Conservation (phyloP, 495 filamentous ascomycete genomes). For the Hypoxylon lenormandii region DNA sequence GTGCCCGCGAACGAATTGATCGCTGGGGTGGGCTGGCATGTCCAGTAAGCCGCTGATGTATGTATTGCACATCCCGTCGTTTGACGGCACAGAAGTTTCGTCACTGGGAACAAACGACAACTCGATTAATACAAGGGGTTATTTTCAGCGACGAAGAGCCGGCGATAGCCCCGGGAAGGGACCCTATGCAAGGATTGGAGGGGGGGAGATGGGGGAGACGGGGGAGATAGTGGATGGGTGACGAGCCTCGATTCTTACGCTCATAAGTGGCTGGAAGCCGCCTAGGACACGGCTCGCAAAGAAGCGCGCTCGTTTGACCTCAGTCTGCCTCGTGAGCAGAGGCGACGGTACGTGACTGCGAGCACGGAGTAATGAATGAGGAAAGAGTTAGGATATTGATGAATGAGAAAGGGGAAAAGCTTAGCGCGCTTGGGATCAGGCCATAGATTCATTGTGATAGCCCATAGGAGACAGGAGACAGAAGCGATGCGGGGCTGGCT, state of each 20-base stretch:
- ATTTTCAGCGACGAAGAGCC: constrained; percentile 29
- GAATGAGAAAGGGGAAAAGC: constrained; percentile 47
- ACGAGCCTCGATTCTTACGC: constrained; percentile 14
- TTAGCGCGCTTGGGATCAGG: constrained; percentile 52
- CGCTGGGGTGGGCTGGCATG: constrained; percentile 19
- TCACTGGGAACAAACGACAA: constrained; percentile 13
- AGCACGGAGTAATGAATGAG: constrained; percentile 33
- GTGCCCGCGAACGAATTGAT: constrained; percentile 45
- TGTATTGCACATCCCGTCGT: constrained; percentile 14
- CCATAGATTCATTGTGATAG: constrained; percentile 50
- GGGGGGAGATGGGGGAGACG: too few species aligned
- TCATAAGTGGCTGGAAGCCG: constrained; percentile 18
- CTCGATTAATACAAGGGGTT: constrained; percentile 22
- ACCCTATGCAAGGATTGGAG: constrained; percentile 25
- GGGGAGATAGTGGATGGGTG: constrained; percentile 23
- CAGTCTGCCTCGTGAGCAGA: constrained; percentile 33
- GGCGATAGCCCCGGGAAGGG: constrained; percentile 41
- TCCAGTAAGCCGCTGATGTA: constrained; percentile 35
- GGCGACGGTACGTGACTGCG: constrained; percentile 29
- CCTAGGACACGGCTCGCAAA: constrained; percentile 19
- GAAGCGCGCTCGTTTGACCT: constrained; percentile 18
- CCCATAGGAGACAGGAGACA: constrained; percentile 50
- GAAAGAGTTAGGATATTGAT: constrained; percentile 28
- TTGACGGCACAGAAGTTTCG: constrained; percentile 34
- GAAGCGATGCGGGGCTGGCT: constrained; percentile 53